Percentiles rank a stretch among this genome's conserved stretches.
Evolutionary conservation across 1,139 yeast genomes (phyloP).

Genomic region (Kluyveromyces sp.): DNA sequence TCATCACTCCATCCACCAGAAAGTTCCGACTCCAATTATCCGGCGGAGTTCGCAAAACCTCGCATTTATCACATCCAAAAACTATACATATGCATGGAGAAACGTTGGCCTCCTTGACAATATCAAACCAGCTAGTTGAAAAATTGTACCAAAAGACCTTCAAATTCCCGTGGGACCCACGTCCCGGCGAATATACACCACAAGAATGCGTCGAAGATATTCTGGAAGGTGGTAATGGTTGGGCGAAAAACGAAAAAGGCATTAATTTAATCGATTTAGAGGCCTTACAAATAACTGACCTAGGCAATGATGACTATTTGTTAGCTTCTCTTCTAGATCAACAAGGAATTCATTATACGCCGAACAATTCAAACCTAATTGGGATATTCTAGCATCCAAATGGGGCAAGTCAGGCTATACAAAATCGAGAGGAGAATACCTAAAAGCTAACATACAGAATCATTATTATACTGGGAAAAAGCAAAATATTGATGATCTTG

Average conservation of each 20-base stretch:
- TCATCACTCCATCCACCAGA: background rate
- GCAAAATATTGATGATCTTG: slow-evolving; percentile 2
- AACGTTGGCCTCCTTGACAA: slow-evolving; percentile 7
- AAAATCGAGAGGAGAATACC: background rate
- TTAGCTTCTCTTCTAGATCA: slow-evolving; percentile 3
- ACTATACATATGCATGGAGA: slow-evolving; percentile 1
- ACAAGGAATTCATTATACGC: slow-evolving; percentile 4
- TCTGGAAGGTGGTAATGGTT: slow-evolving; percentile 65
- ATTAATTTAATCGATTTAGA: slow-evolving; percentile 38
- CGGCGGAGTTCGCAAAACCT: background rate
- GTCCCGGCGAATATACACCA: slow-evolving; percentile 68
- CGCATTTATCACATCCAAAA: background rate
- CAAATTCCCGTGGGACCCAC: slow-evolving; percentile 72
- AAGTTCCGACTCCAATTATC: background rate
- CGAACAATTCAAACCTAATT: slow-evolving; percentile 1
- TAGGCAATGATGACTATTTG: slow-evolving; percentile 14
- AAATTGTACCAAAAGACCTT: slow-evolving; percentile 54
- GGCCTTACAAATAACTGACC: slow-evolving; percentile 21
- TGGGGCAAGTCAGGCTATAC: slow-evolving; percentile 2
- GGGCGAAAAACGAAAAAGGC: slow-evolving; percentile 44
- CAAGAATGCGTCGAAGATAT: slow-evolving; percentile 69
- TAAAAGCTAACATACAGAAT: background rate
- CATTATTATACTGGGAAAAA: background rate
- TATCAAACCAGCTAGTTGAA: slow-evolving; percentile 38
- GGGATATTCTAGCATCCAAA: slow-evolving; percentile 4